Evolutionary conservation across 1,284 basidiomycete species (phyloP), one percentile per base, ranked within the genome.

Genomic region (Hypsizygus ulmarius): DNA sequence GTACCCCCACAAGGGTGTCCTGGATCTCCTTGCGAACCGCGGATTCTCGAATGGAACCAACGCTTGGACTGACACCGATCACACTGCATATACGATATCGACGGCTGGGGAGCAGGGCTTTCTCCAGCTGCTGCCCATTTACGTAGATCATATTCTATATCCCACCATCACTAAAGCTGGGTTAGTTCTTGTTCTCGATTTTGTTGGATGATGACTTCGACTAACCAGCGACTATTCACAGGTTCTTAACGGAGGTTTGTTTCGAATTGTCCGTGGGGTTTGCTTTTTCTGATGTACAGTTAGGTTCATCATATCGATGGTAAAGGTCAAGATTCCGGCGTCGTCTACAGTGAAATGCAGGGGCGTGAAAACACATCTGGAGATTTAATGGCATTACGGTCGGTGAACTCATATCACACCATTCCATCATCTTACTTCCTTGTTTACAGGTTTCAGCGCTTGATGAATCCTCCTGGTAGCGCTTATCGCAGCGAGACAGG

Each of bases 281-380:
- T 9, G 7, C 9, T 15, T 5, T 15, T 50, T 12, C 36, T 49
- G 21, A 52, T 37, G 28, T 45, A 36, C 50, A 27, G 29, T 12
- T 38, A 90, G 87, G 90, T 95, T 12, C 91, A 95, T 65, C 95
- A 98, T 66, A 84, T 98, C 59, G 90, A 98, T 66, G 79, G 80
- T 8, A 83, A 91, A 61, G 96, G 93, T 3, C 84, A 96, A 60
- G 85, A 99, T 63, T 90, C 92, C 8, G 97, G 97, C 39, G 97
- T 99, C 2, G 97, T 99, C 21, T 97, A 95, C 66, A 92, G 88
- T 59, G 91, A 96, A 71, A 99, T 99, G 97, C 96, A 99, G 72
- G 97, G 93, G 0, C 80, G 96, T 40, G 90, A 99, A 71, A 98
- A 98, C 62, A 92, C 90, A 3, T 82, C 90, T 0, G 85, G 82